A percentile compares a stretch with the other conserved stretches of the same genome.
phyloP scores from a whole-genome alignment of 2,329 filamentous ascomycete genomes.

The Dendryphion nanum region DNA sequence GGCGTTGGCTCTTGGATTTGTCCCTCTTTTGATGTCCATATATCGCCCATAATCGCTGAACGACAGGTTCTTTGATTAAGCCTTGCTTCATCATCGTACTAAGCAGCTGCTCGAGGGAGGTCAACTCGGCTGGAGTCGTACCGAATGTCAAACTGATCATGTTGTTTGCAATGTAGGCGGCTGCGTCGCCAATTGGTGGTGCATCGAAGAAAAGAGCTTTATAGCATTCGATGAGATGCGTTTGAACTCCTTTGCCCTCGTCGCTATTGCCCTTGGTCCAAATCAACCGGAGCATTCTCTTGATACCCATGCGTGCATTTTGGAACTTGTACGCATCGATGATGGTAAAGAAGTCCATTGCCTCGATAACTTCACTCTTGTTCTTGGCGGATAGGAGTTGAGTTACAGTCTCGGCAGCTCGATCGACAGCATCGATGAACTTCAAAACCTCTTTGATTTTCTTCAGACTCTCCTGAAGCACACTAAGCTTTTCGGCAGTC shows the following conservation, averaged over 20 bases:
- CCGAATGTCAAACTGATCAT: conserved; percentile 99
- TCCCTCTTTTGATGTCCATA: conserved; percentile 88
- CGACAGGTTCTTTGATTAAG: conserved; percentile 78
- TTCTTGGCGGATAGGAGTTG: conserved; percentile 92
- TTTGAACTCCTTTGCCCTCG: conserved; percentile 96
- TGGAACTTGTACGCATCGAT: conserved; percentile 96
- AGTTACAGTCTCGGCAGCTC: conserved; percentile 75
- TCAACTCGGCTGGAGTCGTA: conserved; percentile 90
- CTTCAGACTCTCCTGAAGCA: conserved; percentile 80
- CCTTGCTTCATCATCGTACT: conserved; percentile 97
- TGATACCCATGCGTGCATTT: conserved; percentile 86
- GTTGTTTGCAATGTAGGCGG: conserved; percentile 93
- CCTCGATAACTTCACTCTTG: conserved; percentile 97
- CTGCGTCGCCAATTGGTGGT: conserved; percentile 81
- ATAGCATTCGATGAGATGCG: conserved; percentile 95
- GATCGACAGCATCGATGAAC: conserved; percentile 89
- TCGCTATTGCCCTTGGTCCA: conserved; percentile 99
- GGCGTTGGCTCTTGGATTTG: conserved; percentile 85
- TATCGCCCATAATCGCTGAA: conserved; percentile 94
- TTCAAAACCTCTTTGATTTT: conserved; percentile 92
- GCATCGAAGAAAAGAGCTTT: conserved; percentile 94
- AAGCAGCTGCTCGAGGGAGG: conserved; percentile 89
- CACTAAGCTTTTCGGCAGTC: conserved; percentile 82
- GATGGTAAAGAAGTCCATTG: conserved; percentile 97
- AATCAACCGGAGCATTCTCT: conserved; percentile 92